Evolutionary conservation across 768 basidiomycete genomes (phyloP).

Genomic region (Gelatoporia subvermispora): DNA sequence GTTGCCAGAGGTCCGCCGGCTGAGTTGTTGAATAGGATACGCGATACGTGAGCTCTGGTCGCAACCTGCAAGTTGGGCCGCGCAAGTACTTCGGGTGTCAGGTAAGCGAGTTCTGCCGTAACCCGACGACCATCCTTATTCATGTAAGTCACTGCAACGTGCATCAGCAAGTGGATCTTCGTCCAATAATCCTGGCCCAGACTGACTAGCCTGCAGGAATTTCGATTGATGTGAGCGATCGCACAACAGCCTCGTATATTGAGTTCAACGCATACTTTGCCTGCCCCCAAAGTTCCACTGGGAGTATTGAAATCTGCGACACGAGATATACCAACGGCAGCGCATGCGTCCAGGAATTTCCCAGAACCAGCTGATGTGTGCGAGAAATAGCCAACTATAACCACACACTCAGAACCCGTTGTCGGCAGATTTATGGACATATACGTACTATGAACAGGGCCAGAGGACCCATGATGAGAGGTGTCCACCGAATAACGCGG

Average conservation of each 20-base stretch:
- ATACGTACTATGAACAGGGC: constrained; percentile 42
- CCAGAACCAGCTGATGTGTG: constrained; percentile 39
- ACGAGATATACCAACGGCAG: constrained; percentile 45
- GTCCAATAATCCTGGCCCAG: not conserved
- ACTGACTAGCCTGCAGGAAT: constrained; percentile 25
- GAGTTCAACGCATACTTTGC: constrained; percentile 40
- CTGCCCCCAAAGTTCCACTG: constrained; percentile 54
- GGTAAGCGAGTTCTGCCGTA: constrained; percentile 62
- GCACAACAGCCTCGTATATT: too few species aligned
- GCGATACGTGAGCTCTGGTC: constrained; percentile 51
- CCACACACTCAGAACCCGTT: not conserved
- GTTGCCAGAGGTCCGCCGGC: constrained; percentile 39
- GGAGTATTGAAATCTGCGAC: constrained; percentile 54
- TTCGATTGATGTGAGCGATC: not conserved
- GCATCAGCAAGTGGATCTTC: not conserved
- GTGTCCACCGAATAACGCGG: constrained; percentile 47
- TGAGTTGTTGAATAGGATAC: constrained; percentile 46
- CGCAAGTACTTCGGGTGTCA: constrained; percentile 57
- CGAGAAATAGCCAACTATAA: constrained; percentile 49
- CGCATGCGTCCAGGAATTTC: constrained; percentile 52
- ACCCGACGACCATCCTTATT: constrained; percentile 47
- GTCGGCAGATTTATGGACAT: not conserved
- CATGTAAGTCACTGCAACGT: constrained; percentile 59
- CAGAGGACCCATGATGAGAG: constrained; percentile 41
- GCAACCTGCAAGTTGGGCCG: constrained; percentile 64